A percentile compares a stretch with the other conserved stretches of the same genome.
Conservation (phyloP, 192 early-diverging fungal genomes). For the Linnemannia exigua region DNA sequence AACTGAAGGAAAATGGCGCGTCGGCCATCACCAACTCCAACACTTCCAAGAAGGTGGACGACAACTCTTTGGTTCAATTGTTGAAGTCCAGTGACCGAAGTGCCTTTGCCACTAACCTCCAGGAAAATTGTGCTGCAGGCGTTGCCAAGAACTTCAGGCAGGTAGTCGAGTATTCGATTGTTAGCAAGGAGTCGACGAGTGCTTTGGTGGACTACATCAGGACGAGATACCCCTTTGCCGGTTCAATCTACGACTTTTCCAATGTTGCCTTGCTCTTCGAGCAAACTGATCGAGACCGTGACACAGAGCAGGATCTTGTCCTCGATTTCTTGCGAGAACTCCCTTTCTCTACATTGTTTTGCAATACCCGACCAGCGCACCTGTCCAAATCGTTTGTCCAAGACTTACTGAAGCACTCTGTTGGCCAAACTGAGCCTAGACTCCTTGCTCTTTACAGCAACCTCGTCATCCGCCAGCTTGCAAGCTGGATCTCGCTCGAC, state of each 20-base stretch:
- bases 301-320: slow-evolving; percentile 1
- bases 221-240: slow-evolving; percentile 56
- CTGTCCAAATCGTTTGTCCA: slow-evolving; percentile 17
- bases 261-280: slow-evolving; percentile 12
- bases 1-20: neutral
- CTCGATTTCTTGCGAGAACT: slow-evolving; percentile 14
- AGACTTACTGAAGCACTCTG: slow-evolving; percentile 12
- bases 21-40: neutral
- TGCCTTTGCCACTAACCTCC: slow-evolving; percentile 25
- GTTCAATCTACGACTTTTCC: slow-evolving; percentile 52
- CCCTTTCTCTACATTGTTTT: slow-evolving; percentile 44
- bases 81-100: slow-evolving; percentile 13
- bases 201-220: slow-evolving; percentile 58
- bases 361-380: slow-evolving; percentile 15
- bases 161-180: slow-evolving; percentile 15
- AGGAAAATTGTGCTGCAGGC: slow-evolving; percentile 6
- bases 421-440: slow-evolving; percentile 5
- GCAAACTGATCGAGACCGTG: neutral
- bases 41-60: neutral
- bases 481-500: slow-evolving; percentile 18
- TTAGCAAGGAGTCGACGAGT: slow-evolving; percentile 22
- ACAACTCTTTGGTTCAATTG: neutral
- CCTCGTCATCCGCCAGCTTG: slow-evolving; percentile 30
- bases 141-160: slow-evolving; percentile 50
- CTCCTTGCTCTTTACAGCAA: slow-evolving; percentile 10